A percentile compares a stretch with the other conserved stretches of the same genome.
These are phyloP conservation scores for Diaporthe helianthi DNA, from an alignment of 2,329 filamentous ascomycete genomes.

Conservation along the genomic window DNA sequence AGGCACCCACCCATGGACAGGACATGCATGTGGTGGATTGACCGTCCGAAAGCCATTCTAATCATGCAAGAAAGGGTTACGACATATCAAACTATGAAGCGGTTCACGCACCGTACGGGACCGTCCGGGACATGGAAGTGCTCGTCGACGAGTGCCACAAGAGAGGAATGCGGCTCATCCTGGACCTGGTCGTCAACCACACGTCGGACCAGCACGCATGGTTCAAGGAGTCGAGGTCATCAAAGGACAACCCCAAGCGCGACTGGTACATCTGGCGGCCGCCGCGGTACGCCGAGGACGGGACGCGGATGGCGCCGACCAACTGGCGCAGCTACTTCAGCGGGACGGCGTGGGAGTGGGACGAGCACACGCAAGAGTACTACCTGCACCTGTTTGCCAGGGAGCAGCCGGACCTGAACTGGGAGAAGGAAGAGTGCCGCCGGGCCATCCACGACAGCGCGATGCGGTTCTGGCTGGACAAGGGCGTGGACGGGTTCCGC, in stretches of 20 bases:
- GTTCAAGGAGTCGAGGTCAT: slow-evolving; percentile 72
- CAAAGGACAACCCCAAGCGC: slow-evolving; percentile 67
- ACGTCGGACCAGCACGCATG: slow-evolving; percentile 75
- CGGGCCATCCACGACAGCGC: slow-evolving; percentile 73
- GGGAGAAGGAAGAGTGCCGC: slow-evolving; percentile 74
- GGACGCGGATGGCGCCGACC: slow-evolving; percentile 72
- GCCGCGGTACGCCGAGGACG: slow-evolving; percentile 54
- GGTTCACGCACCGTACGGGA: slow-evolving; percentile 69
- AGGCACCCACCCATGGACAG: slow-evolving; percentile 39
- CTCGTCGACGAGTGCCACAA: slow-evolving; percentile 66
- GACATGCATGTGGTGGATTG: background rate
- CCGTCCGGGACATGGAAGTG: slow-evolving; percentile 67
- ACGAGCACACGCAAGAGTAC: slow-evolving; percentile 75
- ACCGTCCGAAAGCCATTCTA: background rate
- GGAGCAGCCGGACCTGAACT: slow-evolving; percentile 86
- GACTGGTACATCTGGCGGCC: slow-evolving; percentile 71
- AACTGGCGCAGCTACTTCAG: slow-evolving; percentile 74
- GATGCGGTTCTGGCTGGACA: slow-evolving; percentile 81
- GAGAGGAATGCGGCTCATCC: slow-evolving; percentile 72
- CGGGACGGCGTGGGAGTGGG: slow-evolving; percentile 72
- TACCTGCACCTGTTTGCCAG: slow-evolving; percentile 79
- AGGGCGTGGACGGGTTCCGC: slow-evolving; percentile 76
- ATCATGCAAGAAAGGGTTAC: slow-evolving; percentile 61
- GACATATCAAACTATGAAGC: slow-evolving; percentile 71
- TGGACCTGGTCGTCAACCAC: slow-evolving; percentile 82